A percentile compares a stretch with the other conserved stretches of the same genome.
These are phyloP conservation scores for Tardiomyces digboiensis DNA, from an alignment of 1,139 yeast species.

Conservation along the genomic window DNA sequence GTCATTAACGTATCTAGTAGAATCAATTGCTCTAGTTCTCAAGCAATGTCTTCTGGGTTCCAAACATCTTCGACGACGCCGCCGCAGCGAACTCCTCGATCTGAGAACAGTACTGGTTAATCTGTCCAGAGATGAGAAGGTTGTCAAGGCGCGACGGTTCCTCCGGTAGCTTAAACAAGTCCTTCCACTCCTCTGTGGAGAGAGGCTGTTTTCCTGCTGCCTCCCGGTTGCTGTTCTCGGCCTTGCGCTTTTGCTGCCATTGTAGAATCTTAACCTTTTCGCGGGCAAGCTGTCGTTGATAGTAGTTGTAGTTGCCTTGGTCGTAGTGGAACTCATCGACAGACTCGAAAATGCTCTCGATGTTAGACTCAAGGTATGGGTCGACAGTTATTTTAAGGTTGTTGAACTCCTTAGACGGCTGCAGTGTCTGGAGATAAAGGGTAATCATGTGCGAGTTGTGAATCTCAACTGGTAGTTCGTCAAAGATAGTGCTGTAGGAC, in stretches of 20 bases:
- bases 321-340: slow-evolving; percentile 75
- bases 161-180: slow-evolving; percentile 55
- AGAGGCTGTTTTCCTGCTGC: slow-evolving; percentile 46
- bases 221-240: slow-evolving; percentile 54
- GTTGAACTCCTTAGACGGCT: slow-evolving; percentile 19
- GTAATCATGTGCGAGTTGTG: slow-evolving; percentile 49
- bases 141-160: slow-evolving; percentile 75
- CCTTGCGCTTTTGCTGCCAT: slow-evolving; percentile 66
- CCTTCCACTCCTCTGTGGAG: slow-evolving; percentile 54
- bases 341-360: slow-evolving; percentile 64
- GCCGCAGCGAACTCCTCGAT: slow-evolving; percentile 51
- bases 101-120: slow-evolving; percentile 61
- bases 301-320: slow-evolving; percentile 72
- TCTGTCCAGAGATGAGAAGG: slow-evolving; percentile 59
- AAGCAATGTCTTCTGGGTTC: slow-evolving; percentile 17
- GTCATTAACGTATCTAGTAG: no score
- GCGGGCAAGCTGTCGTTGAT: slow-evolving; percentile 64
- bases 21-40: no score
- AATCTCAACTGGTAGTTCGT: slow-evolving; percentile 59
- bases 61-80: slow-evolving; percentile 52
- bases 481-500: slow-evolving; percentile 60
- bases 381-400: slow-evolving; percentile 34
- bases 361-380: slow-evolving; percentile 34
- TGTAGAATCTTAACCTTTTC: slow-evolving; percentile 63
- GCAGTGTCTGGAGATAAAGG: slow-evolving; percentile 30